Evolutionary conservation across 495 filamentous ascomycete genomes (phyloP).

Genomic region (Aspergillus sparsus): DNA sequence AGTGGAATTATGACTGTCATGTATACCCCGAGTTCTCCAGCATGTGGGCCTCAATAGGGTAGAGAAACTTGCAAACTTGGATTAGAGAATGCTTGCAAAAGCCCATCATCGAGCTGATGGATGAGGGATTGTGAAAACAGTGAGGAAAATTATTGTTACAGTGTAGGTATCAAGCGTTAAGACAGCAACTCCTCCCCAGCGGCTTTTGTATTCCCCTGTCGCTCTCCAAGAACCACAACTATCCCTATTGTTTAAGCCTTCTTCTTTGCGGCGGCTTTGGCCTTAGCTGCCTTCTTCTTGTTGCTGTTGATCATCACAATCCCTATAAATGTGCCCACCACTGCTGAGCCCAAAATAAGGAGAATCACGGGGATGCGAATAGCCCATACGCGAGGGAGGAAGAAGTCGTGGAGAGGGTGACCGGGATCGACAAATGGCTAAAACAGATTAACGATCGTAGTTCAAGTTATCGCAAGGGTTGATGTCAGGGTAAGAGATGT

Average conservation of each 20-base stretch:
- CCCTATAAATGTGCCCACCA: conserved; percentile 93
- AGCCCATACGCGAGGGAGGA: conserved; percentile 97
- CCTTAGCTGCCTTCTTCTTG: conserved; percentile 93
- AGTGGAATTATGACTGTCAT: background rate
- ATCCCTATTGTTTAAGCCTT: conserved; percentile 56
- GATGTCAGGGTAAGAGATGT: conserved; percentile 19
- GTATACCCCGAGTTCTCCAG: conserved; percentile 5
- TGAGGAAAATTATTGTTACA: conserved; percentile 22
- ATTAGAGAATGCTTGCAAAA: background rate
- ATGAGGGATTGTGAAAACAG: conserved; percentile 2
- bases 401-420: conserved; percentile 91
- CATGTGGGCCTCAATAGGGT: background rate
- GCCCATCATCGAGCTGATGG: background rate
- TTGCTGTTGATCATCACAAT: conserved; percentile 99
- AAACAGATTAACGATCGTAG: background rate
- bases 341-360: conserved; percentile 84
- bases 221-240: conserved; percentile 7
- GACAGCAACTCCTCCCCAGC: conserved; percentile 2
- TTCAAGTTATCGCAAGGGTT: conserved; percentile 8
- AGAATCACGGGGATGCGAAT: conserved; percentile 98
- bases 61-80: background rate
- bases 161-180: conserved; percentile 12
- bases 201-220: conserved; percentile 15
- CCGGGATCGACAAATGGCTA: conserved; percentile 96
- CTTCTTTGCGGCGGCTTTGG: conserved; percentile 69